Conservation (phyloP, 75 land plant species). For the Cunninghamia lanceolata region DNA sequence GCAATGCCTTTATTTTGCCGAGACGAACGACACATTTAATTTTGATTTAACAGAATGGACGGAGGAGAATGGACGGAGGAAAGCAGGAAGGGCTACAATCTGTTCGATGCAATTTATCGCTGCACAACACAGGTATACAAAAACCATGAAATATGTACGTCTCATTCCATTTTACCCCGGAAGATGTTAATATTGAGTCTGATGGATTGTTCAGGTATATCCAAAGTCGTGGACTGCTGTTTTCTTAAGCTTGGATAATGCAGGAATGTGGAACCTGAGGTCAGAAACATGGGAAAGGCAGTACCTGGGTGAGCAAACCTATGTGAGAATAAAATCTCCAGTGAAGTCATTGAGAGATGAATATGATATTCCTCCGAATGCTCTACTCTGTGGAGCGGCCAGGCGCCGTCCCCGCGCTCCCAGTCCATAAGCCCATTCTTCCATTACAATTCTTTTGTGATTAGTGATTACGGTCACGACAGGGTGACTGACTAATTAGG, state of each 20-base stretch:
- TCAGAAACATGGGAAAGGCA: conserved; percentile 73
- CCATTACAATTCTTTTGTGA: not conserved
- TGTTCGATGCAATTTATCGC: conserved; percentile 62
- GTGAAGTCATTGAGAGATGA: too few relatives aligned
- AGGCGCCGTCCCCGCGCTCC: conserved; percentile 9
- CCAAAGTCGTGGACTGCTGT: conserved; percentile 81
- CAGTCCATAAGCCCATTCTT: not conserved
- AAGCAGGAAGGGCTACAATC: conserved; percentile 54
- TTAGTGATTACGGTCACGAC: not conserved
- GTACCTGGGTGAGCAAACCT: conserved; percentile 18
- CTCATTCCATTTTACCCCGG: too few relatives aligned
- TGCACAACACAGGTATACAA: conserved; percentile 72
- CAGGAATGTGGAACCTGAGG: conserved; percentile 89
- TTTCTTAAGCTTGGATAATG: conserved; percentile 67
- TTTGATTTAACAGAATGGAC: conserved; percentile 40
- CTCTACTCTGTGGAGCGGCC: conserved; percentile 70
- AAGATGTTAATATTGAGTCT: not conserved
- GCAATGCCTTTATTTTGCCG: not conserved
- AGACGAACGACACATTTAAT: not conserved
- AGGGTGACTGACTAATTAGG: too few relatives aligned
- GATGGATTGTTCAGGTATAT: conserved; percentile 54
- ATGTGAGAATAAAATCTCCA: too few relatives aligned
- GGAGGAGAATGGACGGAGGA: conserved; percentile 61
- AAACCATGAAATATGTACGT: too few relatives aligned
- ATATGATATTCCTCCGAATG: conserved; percentile 47